Evolutionary conservation across 2,329 filamentous ascomycete species (phyloP), one percentile per base, ranked within the genome.

Genomic region (Biscogniauxia mediterranea): DNA sequence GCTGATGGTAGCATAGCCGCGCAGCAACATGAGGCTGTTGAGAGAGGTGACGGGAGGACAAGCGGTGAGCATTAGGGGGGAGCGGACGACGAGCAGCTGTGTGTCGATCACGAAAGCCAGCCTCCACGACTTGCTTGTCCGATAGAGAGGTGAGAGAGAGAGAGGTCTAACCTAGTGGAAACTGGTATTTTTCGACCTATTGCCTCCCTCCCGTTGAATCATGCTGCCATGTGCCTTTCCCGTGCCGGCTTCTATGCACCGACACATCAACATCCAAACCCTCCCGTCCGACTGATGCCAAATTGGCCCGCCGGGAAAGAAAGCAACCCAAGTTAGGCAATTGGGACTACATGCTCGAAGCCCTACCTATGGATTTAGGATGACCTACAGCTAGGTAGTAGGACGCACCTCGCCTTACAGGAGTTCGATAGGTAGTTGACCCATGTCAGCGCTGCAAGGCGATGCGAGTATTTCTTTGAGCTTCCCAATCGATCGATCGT

Each of bases 31-130:
- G 26, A 50, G 55, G 26, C 21, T 55, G 15, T 42, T 28, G 23
- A 38, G 19, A 38, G 19, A 25, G 32, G 46, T 23, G 55, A 55
- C 28, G 50, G 58, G 9, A 55, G 38, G 17, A 51, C 21, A 54
- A 28, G 64, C 57, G 61, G 59, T 60, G 60, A 61, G 28, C 26
- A 20, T 23, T 38, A 56, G 23, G n/a, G 28, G 28, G 7, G 19
- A 21, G 21, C 19, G 15, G 11, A 52, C 46, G 52, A 52, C 21
- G 51, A 38, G 52, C 21, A n/a, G 26, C 54, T 46, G 15, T 15
- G 38, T 46, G 38, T n/a, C 38, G 38, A 46, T 46, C 38, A 11
- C 38, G 13, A 46, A n/a, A 46, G 15, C 28, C 38, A 46, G 17
- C 38, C 17, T n/a, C 38, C 38, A 46, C 11, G 38, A 11, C 38